Percentiles rank a stretch among this genome's conserved stretches.
Evolutionary conservation across 2,329 filamentous ascomycete genomes (phyloP).

Genomic region (Alternaria sp.): DNA sequence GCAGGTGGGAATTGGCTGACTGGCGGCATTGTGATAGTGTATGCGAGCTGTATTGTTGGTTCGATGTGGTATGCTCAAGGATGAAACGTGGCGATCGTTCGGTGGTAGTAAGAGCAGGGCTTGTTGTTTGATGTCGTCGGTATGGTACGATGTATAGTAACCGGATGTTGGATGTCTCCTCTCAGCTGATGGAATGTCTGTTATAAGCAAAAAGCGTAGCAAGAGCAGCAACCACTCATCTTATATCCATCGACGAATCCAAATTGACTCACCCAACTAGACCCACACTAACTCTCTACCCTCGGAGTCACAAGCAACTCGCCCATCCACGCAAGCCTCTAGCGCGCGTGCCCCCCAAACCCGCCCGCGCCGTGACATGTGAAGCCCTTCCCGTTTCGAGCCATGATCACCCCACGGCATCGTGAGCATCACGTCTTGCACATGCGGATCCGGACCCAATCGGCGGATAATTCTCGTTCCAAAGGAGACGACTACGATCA

Average conservation of each 20-base stretch:
- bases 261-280: neutral
- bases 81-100: neutral
- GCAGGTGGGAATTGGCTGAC: slow-evolving; percentile 43
- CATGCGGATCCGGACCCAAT: slow-evolving; percentile 12
- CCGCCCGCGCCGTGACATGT: neutral
- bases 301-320: slow-evolving; percentile 12
- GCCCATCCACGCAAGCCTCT: neutral
- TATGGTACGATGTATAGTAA: neutral
- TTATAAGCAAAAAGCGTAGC: neutral
- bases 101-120: neutral
- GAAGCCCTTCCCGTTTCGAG: slow-evolving; percentile 14
- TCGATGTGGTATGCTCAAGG: neutral
- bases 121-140: neutral
- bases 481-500: neutral
- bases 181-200: neutral
- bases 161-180: neutral
- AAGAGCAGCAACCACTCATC: neutral
- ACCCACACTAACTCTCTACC: slow-evolving; percentile 11
- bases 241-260: slow-evolving; percentile 2
- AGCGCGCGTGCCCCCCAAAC: neutral
- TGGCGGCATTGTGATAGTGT: slow-evolving; percentile 32
- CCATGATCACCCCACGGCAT: slow-evolving; percentile 17
- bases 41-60: neutral
- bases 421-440: slow-evolving; percentile 11
- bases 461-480: slow-evolving; percentile 14